Percentiles rank a stretch among this genome's conserved stretches.
Evolutionary conservation across 2,329 filamentous ascomycete genomes (phyloP).

Genomic region (Xylariaceae sp.): DNA sequence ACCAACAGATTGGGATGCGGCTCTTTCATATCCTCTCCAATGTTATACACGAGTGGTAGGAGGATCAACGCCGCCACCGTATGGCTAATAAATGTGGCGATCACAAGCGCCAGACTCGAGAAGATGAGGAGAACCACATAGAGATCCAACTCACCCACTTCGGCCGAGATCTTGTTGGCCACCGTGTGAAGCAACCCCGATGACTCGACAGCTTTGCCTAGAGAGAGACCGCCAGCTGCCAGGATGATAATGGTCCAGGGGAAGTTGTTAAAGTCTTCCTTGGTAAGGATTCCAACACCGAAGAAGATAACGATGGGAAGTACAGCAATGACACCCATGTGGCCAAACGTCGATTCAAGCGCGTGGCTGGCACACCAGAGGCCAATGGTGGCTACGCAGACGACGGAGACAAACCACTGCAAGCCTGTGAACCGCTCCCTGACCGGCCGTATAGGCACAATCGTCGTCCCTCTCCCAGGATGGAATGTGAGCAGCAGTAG

Average conservation of each 20-base stretch:
- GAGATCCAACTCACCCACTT: conserved; percentile 78
- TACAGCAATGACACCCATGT: conserved; percentile 98
- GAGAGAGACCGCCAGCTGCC: conserved; percentile 87
- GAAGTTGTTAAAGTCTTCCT: conserved; percentile 99
- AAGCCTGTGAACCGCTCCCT: conserved; percentile 87
- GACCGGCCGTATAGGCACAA: conserved; percentile 88
- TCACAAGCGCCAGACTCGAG: conserved; percentile 80
- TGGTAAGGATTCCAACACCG: conserved; percentile 92
- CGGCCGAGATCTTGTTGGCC: conserved; percentile 74
- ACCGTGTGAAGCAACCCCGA: conserved; percentile 92
- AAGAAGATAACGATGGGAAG: conserved; percentile 97
- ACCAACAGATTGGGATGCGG: conserved; percentile 94
- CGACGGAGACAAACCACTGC: conserved; percentile 89
- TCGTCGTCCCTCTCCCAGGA: conserved; percentile 82
- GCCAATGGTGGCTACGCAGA: conserved; percentile 83
- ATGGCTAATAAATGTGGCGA: conserved; percentile 97
- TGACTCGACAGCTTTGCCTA: conserved; percentile 93
- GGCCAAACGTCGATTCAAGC: conserved; percentile 85
- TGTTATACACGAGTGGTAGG: conserved; percentile 84
- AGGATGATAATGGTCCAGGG: conserved; percentile 99
- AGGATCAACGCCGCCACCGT: conserved; percentile 97
- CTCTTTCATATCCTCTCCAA: conserved; percentile 83
- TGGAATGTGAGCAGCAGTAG: conserved; percentile 86
- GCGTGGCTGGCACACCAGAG: conserved; percentile 95
- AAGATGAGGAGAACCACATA: conserved; percentile 91